Evolutionary conservation across 1,284 basidiomycete species (phyloP), one percentile per base, ranked within the genome.

Genomic region (Trametes hirsuta): DNA sequence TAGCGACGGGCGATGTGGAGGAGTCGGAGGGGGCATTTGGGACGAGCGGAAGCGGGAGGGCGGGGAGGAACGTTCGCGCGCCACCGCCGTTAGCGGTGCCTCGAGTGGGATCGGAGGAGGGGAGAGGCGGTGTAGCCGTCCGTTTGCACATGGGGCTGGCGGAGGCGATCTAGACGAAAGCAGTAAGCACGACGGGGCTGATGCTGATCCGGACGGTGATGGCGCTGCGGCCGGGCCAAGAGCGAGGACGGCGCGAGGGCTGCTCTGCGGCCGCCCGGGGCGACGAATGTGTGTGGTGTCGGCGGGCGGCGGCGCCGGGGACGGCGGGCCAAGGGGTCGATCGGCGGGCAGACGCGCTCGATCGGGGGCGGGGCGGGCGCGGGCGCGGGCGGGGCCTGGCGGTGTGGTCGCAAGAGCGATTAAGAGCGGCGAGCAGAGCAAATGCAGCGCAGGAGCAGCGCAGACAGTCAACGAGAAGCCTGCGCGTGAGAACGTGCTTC

Each of bases 401-500:
- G 3, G n/a, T 11, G 10, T 22, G 14, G 42, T 36, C 51, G 51
- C 51, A 46, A 53, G 51, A 53, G 51, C 51, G 21, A 53, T 53
- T 36, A 45, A 45, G 30, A 44, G 40, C 36, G 58, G 11, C 21
- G 47, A 30, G 40, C 34, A 25, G 48, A 24, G 25, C 25, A 35
- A 8, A 42, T 10, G 50, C 18, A 18, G 18, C 18, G 18, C 18
- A 18, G 18, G 18, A 18, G 18, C 18, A 12, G 50, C 30, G 39
- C 21, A 39, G 44, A 21, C 8, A 15, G 39, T 14, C 6, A 37
- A 42, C 12, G 52, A 56, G 47, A 44, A 18, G 41, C 24, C 53
- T 25, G 41, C 22, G 45, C 55, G 58, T 59, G 62, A 55, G 62
- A 65, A 65, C 64, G 64, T 65, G 64, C 48, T 37, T 47, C n/a